phyloP scores from a whole-genome alignment of 106 monocot genomes.

The Dioscorea dumetorum region DNA sequence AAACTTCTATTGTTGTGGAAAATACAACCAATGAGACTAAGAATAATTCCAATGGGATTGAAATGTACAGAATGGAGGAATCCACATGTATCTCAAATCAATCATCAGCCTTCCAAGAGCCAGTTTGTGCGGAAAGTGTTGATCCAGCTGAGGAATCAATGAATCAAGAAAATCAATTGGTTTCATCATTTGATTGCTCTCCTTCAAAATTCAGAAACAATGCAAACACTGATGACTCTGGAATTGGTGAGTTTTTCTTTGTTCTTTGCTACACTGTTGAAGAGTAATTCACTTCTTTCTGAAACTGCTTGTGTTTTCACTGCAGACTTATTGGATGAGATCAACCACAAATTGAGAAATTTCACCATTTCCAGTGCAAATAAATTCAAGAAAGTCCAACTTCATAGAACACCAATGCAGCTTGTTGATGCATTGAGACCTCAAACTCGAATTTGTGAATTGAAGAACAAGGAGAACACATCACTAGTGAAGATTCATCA shows the following conservation, averaged over 20 bases:
- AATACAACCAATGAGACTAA: not conserved
- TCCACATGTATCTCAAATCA: too few species aligned
- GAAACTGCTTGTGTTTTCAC: not conserved
- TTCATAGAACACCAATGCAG: not conserved
- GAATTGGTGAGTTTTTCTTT: not conserved
- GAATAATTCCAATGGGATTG: not conserved
- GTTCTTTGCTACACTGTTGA: not conserved
- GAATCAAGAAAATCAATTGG: not conserved
- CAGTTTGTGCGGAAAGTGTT: too few species aligned
- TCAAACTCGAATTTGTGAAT: not conserved
- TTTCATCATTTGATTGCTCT: not conserved
- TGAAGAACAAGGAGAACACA: slow-evolving; percentile 18
- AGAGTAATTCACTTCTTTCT: not conserved
- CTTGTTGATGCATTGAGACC: not conserved
- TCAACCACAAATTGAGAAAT: slow-evolving; percentile 2
- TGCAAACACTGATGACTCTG: not conserved
- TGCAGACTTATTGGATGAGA: slow-evolving; percentile 11
- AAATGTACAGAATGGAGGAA: not conserved
- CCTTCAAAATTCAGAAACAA: not conserved
- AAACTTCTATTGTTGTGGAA: not conserved
- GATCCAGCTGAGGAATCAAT: not conserved
- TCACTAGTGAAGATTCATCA: slow-evolving; percentile 1
- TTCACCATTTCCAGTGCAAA: slow-evolving; percentile 9
- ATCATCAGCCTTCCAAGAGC: too few species aligned
- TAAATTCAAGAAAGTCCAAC: not conserved